Evolutionary conservation across 352 stramenopile genomes (phyloP), one percentile per base, ranked within the genome.

Genomic region (Globisporangium sylvaticum): DNA sequence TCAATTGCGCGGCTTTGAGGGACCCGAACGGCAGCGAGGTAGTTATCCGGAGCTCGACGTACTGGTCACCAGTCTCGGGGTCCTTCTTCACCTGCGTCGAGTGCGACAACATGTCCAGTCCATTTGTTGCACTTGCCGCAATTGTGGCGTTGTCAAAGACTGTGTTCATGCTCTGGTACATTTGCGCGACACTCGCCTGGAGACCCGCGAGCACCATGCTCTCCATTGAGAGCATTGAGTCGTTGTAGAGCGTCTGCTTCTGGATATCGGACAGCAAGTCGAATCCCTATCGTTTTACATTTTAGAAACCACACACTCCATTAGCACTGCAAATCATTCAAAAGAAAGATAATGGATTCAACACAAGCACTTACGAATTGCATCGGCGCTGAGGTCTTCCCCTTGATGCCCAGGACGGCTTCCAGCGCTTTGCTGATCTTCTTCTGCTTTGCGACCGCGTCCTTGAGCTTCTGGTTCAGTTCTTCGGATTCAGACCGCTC

Each of bases 391-490:
- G 73, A 68, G 34, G 73, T 66, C 29, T 10, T 12, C 29, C 46
- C 48, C 14, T 37, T 39, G 60, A 77, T 70, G 44, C 77, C 58
- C 58, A 84, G 56, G 27, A 84, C 71, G 54, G 75, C 67, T 48
- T 84, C 74, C 2, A 84, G 70, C 20, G 70, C 77, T 46, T 77
- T 75, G 44, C 68, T 66, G 68, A 83, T 58, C 50, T 76, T 75
- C 61, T 78, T 72, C 64, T 84, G 78, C 25, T 75, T 68, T 54
- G 75, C 69, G 25, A 82, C 22, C 22, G 75, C 72, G 2, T 64
- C 70, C 25, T 81, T 81, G 18, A 86, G 71, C 25, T 73, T 73
- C 27, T 69, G 67, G 58, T 86, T 86, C 57, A 81, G 65, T 37
- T 78, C 67, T 56, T 86, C 77, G 0, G 77, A 70, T 22, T 71